These are phyloP conservation scores for Pyrenochaeta sp. DNA, from an alignment of 2,329 filamentous ascomycete genomes.

Conservation along the genomic window DNA sequence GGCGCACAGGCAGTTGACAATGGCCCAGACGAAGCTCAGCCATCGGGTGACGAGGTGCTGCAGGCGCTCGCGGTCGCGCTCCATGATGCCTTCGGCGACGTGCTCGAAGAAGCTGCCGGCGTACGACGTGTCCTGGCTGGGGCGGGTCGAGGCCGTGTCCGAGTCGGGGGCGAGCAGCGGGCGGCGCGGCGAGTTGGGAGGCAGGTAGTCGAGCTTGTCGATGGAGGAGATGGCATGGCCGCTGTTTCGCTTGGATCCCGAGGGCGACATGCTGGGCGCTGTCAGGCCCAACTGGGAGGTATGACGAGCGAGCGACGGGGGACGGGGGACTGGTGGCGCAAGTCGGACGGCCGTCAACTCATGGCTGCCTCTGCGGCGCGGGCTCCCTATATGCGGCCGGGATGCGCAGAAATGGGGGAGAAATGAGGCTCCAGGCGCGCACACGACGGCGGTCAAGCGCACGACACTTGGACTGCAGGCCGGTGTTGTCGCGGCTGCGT, in stretches of 20 bases:
- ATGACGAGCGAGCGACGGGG: conserved; percentile 27
- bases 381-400: too few species aligned
- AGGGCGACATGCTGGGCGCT: conserved; percentile 38
- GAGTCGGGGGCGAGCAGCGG: conserved; percentile 52
- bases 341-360: conserved; percentile 9
- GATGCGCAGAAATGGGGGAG: too few species aligned
- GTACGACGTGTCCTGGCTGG: conserved; percentile 54
- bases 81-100: conserved; percentile 66
- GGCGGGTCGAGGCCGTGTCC: conserved; percentile 39
- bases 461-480: conserved; percentile 29
- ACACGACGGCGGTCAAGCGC: conserved; percentile 26
- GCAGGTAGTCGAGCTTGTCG: conserved; percentile 60
- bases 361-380: conserved; percentile 12
- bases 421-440: conserved; percentile 1
- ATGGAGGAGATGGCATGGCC: conserved; percentile 44
- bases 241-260: conserved; percentile 41
- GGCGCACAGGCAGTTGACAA: conserved; percentile 75
- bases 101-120: conserved; percentile 65
- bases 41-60: conserved; percentile 61
- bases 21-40: conserved; percentile 66
- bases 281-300: conserved; percentile 25
- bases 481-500: conserved; percentile 33
- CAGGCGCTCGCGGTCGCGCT: conserved; percentile 63
- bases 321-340: conserved; percentile 21
- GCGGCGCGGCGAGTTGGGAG: conserved; percentile 42